Evolutionary conservation across 1,284 basidiomycete species (phyloP).

Genomic region (Cutaneotrichosporon mucoides): DNA sequence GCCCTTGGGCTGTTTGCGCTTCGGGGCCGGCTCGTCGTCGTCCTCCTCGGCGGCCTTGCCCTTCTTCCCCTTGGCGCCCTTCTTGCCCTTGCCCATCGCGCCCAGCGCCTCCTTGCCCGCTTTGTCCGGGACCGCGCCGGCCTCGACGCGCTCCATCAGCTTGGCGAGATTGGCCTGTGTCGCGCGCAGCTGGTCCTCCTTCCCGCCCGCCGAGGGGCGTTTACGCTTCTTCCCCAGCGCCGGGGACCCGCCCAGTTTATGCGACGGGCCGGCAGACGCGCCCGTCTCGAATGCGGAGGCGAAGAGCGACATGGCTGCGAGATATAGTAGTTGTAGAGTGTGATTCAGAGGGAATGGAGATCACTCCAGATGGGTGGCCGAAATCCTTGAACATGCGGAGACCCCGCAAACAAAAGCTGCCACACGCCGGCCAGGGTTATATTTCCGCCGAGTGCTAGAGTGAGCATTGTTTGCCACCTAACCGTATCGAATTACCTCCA

Average conservation of each 20-base stretch:
- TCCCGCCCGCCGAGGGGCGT: constrained; percentile 50
- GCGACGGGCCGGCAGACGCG: constrained; percentile 7
- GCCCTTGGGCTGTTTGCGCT: background rate
- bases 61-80: constrained; percentile 3
- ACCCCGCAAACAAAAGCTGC: too few relatives aligned
- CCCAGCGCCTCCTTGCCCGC: constrained; percentile 17
- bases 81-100: constrained; percentile 37
- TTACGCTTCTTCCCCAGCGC: constrained; percentile 58
- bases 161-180: constrained; percentile 71
- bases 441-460: too few relatives aligned
- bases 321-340: background rate
- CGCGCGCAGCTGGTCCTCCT: constrained; percentile 41
- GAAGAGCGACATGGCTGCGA: constrained; percentile 38
- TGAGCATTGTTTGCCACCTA: constrained; percentile 6
- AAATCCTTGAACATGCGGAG: constrained; percentile 2
- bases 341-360: background rate
- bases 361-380: background rate
- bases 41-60: background rate
- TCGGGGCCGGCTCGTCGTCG: background rate
- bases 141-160: constrained; percentile 61
- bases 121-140: constrained; percentile 41
- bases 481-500: background rate
- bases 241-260: background rate
- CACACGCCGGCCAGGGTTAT: too few relatives aligned
- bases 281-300: constrained; percentile 37